Evolutionary conservation across 176 grass and related monocot genomes (phyloP).

Genomic region (Ensete ventricosum): DNA sequence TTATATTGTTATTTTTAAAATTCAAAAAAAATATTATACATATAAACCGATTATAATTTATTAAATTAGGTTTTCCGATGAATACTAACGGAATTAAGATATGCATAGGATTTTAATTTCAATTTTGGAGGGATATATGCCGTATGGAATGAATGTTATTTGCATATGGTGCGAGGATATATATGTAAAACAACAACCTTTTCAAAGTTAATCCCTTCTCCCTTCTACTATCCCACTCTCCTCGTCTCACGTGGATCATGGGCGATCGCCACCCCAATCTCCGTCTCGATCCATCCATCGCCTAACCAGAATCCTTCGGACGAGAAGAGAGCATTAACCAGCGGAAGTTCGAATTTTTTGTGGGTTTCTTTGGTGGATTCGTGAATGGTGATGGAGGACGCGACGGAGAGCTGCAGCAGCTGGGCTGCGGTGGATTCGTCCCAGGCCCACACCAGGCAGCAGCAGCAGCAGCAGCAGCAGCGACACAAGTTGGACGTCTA

Average conservation of each 20-base stretch:
- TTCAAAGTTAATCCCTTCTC: background rate
- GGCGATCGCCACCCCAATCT: background rate
- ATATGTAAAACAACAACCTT: too few species aligned
- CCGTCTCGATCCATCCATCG: background rate
- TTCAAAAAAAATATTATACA: too few species aligned
- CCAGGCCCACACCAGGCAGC: constrained; percentile 28
- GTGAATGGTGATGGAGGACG: constrained; percentile 11
- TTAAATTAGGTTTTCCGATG: too few species aligned
- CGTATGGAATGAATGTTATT: too few species aligned
- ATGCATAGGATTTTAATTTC: too few species aligned
- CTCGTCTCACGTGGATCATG: background rate
- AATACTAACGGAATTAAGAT: too few species aligned
- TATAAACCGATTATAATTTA: too few species aligned
- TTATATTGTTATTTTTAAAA: too few species aligned
- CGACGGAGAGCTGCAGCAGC: constrained; percentile 19
- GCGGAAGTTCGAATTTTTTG: background rate
- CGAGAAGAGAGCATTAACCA: background rate
- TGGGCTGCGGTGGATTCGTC: constrained; percentile 15
- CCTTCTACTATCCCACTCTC: background rate
- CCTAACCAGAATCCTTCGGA: background rate
- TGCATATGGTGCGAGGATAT: too few species aligned
- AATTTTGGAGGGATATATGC: too few species aligned
- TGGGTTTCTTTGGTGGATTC: background rate
- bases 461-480: constrained; percentile 49
- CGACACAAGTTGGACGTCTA: constrained; percentile 48